These are phyloP conservation scores for Penstemon barbatus DNA, from an alignment of 257 asterid genomes.

Conservation along the genomic window DNA sequence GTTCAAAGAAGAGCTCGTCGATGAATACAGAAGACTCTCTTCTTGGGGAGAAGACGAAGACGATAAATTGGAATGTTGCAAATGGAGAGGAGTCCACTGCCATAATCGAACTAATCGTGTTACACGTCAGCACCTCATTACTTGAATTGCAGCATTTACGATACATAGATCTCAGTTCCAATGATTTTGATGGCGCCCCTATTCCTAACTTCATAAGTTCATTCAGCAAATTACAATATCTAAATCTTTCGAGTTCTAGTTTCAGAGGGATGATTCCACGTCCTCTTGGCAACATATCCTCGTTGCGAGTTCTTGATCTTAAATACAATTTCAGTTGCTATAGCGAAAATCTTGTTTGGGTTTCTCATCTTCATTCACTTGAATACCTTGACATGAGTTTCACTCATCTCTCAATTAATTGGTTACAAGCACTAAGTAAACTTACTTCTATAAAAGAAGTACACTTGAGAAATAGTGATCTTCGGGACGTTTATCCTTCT, in stretches of 20 bases:
- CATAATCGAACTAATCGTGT: background rate
- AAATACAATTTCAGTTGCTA: background rate
- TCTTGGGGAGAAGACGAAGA: constrained; percentile 1
- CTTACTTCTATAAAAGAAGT: constrained; percentile 14
- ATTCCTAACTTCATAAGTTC: constrained; percentile 2
- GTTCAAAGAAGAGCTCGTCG: background rate
- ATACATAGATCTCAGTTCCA: background rate
- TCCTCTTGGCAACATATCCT: constrained; percentile 10
- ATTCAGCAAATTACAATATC: background rate
- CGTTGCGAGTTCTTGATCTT: constrained; percentile 23
- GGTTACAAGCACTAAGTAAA: constrained; percentile 19
- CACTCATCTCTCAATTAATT: constrained; percentile 19
- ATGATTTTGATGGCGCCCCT: background rate
- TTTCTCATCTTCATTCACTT: constrained; percentile 15
- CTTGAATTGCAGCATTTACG: background rate
- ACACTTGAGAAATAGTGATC: background rate
- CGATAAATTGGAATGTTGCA: constrained; percentile 13
- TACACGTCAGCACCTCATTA: background rate
- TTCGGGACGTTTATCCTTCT: background rate
- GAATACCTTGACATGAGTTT: constrained; percentile 14
- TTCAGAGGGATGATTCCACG: background rate
- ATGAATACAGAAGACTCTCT: background rate
- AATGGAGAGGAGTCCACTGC: constrained; percentile 10
- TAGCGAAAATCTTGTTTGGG: constrained; percentile 24
- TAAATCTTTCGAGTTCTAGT: background rate